A percentile compares a stretch with the other conserved stretches of the same genome.
phyloP scores from a whole-genome alignment of 495 filamentous ascomycete genomes.

The Filosporella fistucella region DNA sequence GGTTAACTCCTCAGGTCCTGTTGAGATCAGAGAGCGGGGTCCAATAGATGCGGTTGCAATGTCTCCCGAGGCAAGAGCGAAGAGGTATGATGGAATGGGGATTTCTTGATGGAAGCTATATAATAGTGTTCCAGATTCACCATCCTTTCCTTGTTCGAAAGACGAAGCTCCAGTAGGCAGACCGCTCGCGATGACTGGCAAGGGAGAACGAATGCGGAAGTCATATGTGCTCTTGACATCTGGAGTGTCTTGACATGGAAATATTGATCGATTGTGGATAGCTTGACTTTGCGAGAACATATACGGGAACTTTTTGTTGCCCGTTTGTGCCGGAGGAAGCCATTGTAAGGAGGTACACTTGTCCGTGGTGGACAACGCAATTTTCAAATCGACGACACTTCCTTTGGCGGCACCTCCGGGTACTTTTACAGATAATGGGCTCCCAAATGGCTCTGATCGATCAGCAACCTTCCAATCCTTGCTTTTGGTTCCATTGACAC shows the following conservation, averaged over 20 bases:
- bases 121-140: constrained; percentile 46
- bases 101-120: constrained; percentile 86
- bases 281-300: constrained; percentile 99
- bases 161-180: constrained; percentile 40
- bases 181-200: constrained; percentile 86
- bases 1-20: constrained; percentile 79
- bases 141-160: constrained; percentile 38
- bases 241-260: constrained; percentile 96
- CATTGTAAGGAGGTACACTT: constrained; percentile 91
- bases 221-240: constrained; percentile 88
- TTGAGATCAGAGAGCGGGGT: constrained; percentile 75
- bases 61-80: constrained; percentile 87
- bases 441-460: constrained; percentile 70
- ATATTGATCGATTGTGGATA: constrained; percentile 87
- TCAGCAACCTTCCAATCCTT: constrained; percentile 64
- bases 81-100: constrained; percentile 91
- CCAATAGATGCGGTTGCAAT: constrained; percentile 81
- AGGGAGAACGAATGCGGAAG: constrained; percentile 80
- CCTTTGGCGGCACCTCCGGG: constrained; percentile 58
- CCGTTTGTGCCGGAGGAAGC: constrained; percentile 86
- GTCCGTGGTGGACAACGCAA: constrained; percentile 63
- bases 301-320: constrained; percentile 89
- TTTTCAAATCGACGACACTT: constrained; percentile 57
- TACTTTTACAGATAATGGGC: constrained; percentile 69
- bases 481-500: constrained; percentile 48